phyloP scores from a whole-genome alignment of 768 basidiomycete genomes.

The Hebeloma cylindrosporum region DNA sequence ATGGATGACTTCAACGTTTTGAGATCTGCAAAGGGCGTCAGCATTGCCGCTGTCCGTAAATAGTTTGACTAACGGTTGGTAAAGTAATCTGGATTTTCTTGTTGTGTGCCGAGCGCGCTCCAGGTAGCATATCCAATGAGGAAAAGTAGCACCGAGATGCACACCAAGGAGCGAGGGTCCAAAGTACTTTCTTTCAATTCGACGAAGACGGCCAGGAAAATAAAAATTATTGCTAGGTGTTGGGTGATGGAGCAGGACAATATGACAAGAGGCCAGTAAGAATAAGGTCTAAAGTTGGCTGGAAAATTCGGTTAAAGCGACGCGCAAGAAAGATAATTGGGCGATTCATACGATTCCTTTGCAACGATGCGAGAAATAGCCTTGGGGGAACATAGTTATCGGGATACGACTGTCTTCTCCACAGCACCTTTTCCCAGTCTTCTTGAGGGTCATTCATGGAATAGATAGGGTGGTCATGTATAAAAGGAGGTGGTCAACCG shows the following conservation, averaged over 20 bases:
- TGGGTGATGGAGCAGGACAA: slow-evolving; percentile 79
- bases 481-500: too few species aligned
- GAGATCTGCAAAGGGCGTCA: slow-evolving; percentile 45
- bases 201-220: slow-evolving; percentile 81
- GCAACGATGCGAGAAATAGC: slow-evolving; percentile 76
- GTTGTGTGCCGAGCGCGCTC: slow-evolving; percentile 49
- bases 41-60: background rate
- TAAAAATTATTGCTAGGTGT: slow-evolving; percentile 76
- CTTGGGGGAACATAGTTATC: slow-evolving; percentile 82
- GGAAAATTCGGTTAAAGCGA: slow-evolving; percentile 7
- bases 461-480: too few species aligned
- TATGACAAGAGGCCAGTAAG: slow-evolving; percentile 70
- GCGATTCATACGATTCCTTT: slow-evolving; percentile 62
- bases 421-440: slow-evolving; percentile 74
- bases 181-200: slow-evolving; percentile 61
- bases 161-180: slow-evolving; percentile 70
- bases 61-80: slow-evolving; percentile 32
- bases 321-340: background rate
- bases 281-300: slow-evolving; percentile 84
- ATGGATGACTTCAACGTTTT: slow-evolving; percentile 79
- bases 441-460: background rate
- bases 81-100: slow-evolving; percentile 23
- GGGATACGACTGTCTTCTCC: slow-evolving; percentile 71
- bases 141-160: slow-evolving; percentile 60
- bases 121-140: slow-evolving; percentile 60